Conservation (phyloP, 1,284 basidiomycete species). For the Phylloboletellus chloephorus region DNA sequence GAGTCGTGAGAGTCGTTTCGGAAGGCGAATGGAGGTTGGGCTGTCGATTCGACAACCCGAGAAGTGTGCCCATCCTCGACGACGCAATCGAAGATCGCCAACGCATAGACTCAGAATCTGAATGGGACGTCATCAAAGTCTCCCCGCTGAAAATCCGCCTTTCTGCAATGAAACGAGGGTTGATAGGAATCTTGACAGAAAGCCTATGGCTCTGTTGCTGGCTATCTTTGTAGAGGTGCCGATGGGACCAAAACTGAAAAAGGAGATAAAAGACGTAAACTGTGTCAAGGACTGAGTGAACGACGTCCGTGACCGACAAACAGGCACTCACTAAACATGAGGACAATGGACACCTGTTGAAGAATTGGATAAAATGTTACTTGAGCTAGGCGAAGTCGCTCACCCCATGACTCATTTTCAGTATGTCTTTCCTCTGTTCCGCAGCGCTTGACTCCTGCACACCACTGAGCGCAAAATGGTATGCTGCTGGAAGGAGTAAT, state of each 20-base stretch:
- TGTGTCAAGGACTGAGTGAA: slow-evolving; percentile 24
- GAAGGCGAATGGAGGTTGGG: slow-evolving; percentile 22
- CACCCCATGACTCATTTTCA: slow-evolving; percentile 82
- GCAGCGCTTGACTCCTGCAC: slow-evolving; percentile 30
- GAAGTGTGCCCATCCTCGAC: slow-evolving; percentile 11
- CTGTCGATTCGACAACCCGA: slow-evolving; percentile 9
- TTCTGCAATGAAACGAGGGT: slow-evolving; percentile 27
- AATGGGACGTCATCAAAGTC: slow-evolving; percentile 16
- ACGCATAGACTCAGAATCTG: slow-evolving; percentile 22
- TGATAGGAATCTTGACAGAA: slow-evolving; percentile 34
- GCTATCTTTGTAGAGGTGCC: slow-evolving; percentile 67
- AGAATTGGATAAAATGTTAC: neutral
- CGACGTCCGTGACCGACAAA: neutral
- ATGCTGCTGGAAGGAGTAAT: slow-evolving; percentile 74
- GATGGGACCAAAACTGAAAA: slow-evolving; percentile 87
- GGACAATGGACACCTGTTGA: slow-evolving; percentile 57
- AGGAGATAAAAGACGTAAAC: slow-evolving; percentile 73
- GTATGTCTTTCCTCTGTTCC: slow-evolving; percentile 51
- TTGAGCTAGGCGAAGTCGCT: slow-evolving; percentile 28
- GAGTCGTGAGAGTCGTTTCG: slow-evolving; percentile 23
- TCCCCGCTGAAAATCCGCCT: slow-evolving; percentile 25
- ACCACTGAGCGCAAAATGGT: slow-evolving; percentile 58
- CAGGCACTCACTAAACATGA: slow-evolving; percentile 59
- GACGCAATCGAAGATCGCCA: slow-evolving; percentile 13
- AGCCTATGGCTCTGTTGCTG: slow-evolving; percentile 40